Conservation (phyloP, 2,329 filamentous ascomycete genomes). For the Sclerotinia spermophila region DNA sequence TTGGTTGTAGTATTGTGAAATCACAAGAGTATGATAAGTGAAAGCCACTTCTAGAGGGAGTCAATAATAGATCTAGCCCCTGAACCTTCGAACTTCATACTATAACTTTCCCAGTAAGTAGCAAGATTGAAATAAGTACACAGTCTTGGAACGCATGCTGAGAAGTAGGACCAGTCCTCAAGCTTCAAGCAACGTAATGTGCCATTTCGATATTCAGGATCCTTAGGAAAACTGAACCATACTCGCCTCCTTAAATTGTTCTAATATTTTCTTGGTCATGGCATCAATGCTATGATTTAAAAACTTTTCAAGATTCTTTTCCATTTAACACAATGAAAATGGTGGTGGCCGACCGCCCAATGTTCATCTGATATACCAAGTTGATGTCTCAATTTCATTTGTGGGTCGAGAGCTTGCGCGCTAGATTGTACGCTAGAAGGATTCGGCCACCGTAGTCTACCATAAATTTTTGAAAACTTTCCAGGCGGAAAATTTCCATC, state of each 20-base stretch:
- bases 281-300: background rate
- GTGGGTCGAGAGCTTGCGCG: background rate
- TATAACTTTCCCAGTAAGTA: background rate
- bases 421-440: background rate
- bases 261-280: background rate
- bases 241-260: background rate
- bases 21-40: background rate
- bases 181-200: background rate
- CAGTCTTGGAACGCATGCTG: too few species aligned
- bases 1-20: background rate
- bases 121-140: background rate
- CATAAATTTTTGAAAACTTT: slow-evolving; percentile 13
- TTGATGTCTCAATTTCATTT: background rate
- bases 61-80: background rate
- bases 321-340: background rate
- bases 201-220: too few species aligned
- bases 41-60: too few species aligned
- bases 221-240: background rate
- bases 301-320: too few species aligned
- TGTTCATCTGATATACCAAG: background rate
- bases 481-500: background rate
- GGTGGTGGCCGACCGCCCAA: background rate
- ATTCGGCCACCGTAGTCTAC: slow-evolving; percentile 8
- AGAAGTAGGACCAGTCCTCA: too few species aligned
- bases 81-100: background rate